phyloP scores from a whole-genome alignment of 805 yeast genomes.

The Wickerhamomyces chaumierensis region DNA sequence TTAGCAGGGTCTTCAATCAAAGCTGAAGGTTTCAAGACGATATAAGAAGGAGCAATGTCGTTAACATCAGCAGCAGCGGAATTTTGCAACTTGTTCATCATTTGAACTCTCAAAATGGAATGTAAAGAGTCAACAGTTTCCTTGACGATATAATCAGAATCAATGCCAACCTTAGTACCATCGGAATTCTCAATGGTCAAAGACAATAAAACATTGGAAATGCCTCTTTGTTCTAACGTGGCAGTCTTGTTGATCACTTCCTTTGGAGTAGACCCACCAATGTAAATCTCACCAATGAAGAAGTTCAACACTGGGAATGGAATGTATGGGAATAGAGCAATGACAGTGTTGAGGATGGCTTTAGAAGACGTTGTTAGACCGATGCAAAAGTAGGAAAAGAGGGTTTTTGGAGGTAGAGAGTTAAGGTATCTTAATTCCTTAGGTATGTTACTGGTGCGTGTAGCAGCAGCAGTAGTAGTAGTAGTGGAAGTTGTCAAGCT shows the following conservation, averaged over 20 bases:
- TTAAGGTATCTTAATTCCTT: constrained; percentile 29
- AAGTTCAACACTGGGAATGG: constrained; percentile 64
- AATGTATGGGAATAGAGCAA: constrained; percentile 58
- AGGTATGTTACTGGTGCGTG: constrained; percentile 7
- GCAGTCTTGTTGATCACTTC: constrained; percentile 67
- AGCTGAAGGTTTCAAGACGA: constrained; percentile 91
- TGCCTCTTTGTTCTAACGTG: constrained; percentile 58
- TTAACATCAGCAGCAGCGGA: constrained; percentile 33
- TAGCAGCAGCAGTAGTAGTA: neutral
- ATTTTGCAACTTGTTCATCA: constrained; percentile 42
- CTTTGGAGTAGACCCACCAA: constrained; percentile 75
- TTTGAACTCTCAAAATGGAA: constrained; percentile 60
- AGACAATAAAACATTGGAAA: constrained; percentile 91
- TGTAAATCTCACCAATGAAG: constrained; percentile 71
- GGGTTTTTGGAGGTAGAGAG: constrained; percentile 39
- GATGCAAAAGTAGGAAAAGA: constrained; percentile 54
- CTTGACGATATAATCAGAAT: constrained; percentile 44
- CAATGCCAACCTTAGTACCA: constrained; percentile 46
- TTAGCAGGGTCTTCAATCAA: constrained; percentile 66
- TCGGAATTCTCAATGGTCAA: constrained; percentile 89
- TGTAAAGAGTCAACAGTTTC: constrained; percentile 60
- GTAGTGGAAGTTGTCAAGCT: neutral
- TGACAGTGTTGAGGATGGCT: constrained; percentile 47
- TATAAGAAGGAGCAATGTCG: constrained; percentile 79
- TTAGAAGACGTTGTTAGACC: constrained; percentile 61